phyloP scores from a whole-genome alignment of 106 monocot genomes.

The Agapanthus africanus region DNA sequence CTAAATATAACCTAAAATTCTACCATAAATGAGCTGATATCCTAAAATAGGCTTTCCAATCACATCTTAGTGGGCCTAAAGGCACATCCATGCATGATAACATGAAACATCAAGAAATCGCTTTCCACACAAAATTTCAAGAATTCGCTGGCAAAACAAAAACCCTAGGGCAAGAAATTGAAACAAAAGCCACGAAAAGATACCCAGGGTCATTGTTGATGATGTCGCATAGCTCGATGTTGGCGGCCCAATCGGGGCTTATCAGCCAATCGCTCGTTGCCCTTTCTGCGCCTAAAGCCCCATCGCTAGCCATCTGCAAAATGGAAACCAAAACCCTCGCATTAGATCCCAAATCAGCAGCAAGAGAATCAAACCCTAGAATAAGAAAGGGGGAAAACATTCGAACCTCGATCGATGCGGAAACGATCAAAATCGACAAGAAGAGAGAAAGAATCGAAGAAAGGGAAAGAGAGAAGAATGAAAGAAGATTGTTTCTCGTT shows the following conservation, averaged over 20 bases:
- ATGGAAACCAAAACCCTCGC: neutral
- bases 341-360: neutral
- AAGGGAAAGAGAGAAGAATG: neutral
- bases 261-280: conserved; percentile 85
- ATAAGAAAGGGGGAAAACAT: neutral
- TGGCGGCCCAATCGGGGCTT: conserved; percentile 86
- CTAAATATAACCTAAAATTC: too few species aligned
- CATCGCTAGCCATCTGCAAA: conserved; percentile 2
- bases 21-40: too few species aligned
- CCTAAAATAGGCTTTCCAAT: too few species aligned
- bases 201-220: conserved; percentile 85
- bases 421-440: neutral
- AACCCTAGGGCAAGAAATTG: too few species aligned
- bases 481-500: neutral
- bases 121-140: too few species aligned
- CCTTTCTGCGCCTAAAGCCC: conserved; percentile 57
- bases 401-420: neutral
- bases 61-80: too few species aligned
- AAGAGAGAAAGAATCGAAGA: neutral
- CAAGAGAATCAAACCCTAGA: neutral
- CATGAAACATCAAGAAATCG: too few species aligned
- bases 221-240: conserved; percentile 86
- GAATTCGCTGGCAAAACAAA: too few species aligned
- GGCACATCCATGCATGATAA: too few species aligned
- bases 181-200: too few species aligned